These are phyloP conservation scores for Epichloe baconii DNA, from an alignment of 2,329 filamentous ascomycete species.

Conservation along the genomic window DNA sequence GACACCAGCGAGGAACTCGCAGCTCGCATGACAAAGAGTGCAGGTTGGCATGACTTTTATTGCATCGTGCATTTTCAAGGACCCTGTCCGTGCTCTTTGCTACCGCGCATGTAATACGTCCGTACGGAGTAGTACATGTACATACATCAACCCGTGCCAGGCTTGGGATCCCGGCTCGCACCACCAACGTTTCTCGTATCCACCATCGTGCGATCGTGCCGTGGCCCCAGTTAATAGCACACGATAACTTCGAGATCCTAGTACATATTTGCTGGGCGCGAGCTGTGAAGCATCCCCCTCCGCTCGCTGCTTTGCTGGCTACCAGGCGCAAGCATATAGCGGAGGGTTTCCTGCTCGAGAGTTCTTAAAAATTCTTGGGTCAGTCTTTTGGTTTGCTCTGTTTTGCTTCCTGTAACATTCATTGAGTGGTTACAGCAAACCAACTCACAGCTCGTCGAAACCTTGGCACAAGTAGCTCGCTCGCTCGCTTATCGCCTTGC, in stretches of 20 bases:
- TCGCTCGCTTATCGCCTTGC: background rate
- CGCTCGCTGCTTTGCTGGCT: background rate
- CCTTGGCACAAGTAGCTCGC: background rate
- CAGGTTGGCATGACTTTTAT: too few species aligned
- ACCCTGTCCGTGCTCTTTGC: too few species aligned
- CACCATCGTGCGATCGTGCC: background rate
- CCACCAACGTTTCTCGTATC: conserved; percentile 1
- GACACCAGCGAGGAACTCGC: too few species aligned
- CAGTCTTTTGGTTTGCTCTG: background rate
- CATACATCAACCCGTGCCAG: background rate
- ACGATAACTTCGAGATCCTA: background rate
- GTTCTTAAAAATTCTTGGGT: background rate
- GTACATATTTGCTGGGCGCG: background rate
- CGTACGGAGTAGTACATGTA: background rate
- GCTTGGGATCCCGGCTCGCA: background rate
- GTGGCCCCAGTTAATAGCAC: background rate
- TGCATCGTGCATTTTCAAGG: too few species aligned
- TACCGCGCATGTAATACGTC: background rate
- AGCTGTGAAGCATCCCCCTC: too few species aligned
- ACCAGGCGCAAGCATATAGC: background rate
- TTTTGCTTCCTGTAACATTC: background rate
- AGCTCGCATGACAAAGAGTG: too few species aligned
- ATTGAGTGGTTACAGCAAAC: background rate
- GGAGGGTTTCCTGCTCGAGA: background rate
- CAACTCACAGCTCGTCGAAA: background rate